Percentiles rank a stretch among this genome's conserved stretches.
phyloP scores from a whole-genome alignment of 495 filamentous ascomycete species.

The Astrothelium macrocarpum region DNA sequence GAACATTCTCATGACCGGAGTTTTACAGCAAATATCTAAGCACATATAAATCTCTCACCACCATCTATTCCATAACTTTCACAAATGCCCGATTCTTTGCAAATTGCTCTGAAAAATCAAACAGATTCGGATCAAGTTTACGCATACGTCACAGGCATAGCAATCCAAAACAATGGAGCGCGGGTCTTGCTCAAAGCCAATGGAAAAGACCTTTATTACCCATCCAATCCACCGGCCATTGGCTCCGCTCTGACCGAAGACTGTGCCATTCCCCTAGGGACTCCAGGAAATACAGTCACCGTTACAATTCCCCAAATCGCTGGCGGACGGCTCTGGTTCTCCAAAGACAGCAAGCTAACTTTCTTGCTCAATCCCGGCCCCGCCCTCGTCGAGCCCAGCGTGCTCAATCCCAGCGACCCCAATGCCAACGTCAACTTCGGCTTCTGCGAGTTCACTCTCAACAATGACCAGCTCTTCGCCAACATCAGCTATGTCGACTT shows the following conservation, averaged over 20 bases:
- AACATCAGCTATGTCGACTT: conserved; percentile 75
- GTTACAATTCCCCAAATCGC: conserved; percentile 48
- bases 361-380: conserved; percentile 65
- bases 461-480: conserved; percentile 54
- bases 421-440: conserved; percentile 57
- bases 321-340: conserved; percentile 47
- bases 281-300: conserved; percentile 46
- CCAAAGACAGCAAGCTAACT: conserved; percentile 46
- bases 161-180: conserved; percentile 49
- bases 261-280: conserved; percentile 54
- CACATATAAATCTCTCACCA: too few relatives aligned
- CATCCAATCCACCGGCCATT: conserved; percentile 39
- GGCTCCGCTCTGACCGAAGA: conserved; percentile 39
- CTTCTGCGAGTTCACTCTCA: conserved; percentile 70
- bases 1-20: too few relatives aligned
- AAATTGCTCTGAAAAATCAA: conserved; percentile 54
- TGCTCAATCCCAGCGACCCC: conserved; percentile 54
- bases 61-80: too few relatives aligned
- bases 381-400: conserved; percentile 60
- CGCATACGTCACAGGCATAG: conserved; percentile 62
- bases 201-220: conserved; percentile 46
- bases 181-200: conserved; percentile 55
- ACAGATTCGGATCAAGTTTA: conserved; percentile 51
- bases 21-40: too few relatives aligned
- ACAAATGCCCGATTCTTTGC: conserved; percentile 23